Evolutionary conservation across 2,329 filamentous ascomycete genomes (phyloP), one percentile per base, ranked within the genome.

Genomic region (Podosphaera aphanis): DNA sequence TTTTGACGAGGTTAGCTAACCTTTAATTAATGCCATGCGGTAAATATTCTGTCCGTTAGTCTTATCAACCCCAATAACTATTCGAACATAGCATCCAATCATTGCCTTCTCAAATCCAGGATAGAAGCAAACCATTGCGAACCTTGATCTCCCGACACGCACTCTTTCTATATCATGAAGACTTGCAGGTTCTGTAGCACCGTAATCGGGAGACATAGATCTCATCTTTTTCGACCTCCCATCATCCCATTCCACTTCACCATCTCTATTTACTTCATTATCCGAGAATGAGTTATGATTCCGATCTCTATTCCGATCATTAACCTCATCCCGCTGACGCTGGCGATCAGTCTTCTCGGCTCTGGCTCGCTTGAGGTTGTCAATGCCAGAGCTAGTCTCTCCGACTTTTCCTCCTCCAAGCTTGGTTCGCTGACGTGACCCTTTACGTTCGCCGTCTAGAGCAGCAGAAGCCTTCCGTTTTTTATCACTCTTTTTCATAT

Each of bases 71-170:
- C 86, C 88, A 47, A 94, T 74, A 50, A 78, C 82, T 52, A 95
- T 75, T 44, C 90, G 82, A 33, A 79, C 79, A 59, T 81, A 98
- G 61, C 85, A 92, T 44, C 84, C 84, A 15, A 69, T 74, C 55
- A 94, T 81, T 25, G 80, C 71, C 7, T 80, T 66, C 47, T 93
- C 82, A 53, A 98, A 94, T 3, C 79, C 79, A 10, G 90, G 90
- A 54, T 86, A 88, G 65, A 93, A 93, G 68, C 85, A 94, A 46
- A 93, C 80, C 56, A 88, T 77, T 5, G 81, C 79, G 60, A 98
- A 93, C 57, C 85, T 82, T 53, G 74, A 80, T 50, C 90, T 75
- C 43, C 86, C 83, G 48, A 98, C 73, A 47, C 84, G 76, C 45
- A 88, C 74, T 44, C 83, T 75, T 58, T 95, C 81, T 52, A 88